These are phyloP conservation scores for Penicillium brevicompactum DNA, from an alignment of 2,329 filamentous ascomycete species.

Conservation along the genomic window DNA sequence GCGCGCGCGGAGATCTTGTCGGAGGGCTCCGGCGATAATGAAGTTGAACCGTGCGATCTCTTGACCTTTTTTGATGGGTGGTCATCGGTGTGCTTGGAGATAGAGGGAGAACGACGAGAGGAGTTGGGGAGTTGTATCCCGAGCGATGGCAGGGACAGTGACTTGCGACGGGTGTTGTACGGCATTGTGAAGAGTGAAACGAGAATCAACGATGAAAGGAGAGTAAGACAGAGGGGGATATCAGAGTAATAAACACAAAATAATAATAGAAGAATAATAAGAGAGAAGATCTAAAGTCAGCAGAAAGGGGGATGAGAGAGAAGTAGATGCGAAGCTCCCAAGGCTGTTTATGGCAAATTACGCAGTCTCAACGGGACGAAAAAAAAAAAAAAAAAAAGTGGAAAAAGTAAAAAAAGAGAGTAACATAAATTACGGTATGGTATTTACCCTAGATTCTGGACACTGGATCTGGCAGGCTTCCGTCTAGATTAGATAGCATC, in stretches of 20 bases:
- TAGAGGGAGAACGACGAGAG: conserved; percentile 61
- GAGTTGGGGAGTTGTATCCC: conserved; percentile 78
- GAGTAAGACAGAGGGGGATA: conserved; percentile 5
- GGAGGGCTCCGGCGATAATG: conserved; percentile 43
- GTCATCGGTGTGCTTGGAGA: conserved; percentile 63
- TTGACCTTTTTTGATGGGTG: conserved; percentile 71
- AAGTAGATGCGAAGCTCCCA: conserved; percentile 21
- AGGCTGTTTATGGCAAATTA: conserved; percentile 20
- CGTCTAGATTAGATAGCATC: conserved; percentile 21
- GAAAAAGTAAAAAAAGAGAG: background rate
- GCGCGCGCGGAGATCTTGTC: conserved; percentile 31
- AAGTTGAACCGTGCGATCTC: conserved; percentile 66
- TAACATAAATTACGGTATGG: conserved; percentile 1
- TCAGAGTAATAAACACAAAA: conserved; percentile 16
- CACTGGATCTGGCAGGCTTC: conserved; percentile 6
- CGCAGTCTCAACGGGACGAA: conserved; percentile 1
- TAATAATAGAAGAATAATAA: conserved; percentile 19
- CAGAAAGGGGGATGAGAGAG: conserved; percentile 18
- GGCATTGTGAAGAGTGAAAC: conserved; percentile 62
- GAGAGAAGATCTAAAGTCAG: conserved; percentile 14
- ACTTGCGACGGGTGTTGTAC: conserved; percentile 97
- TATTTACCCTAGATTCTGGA: conserved; percentile 12
- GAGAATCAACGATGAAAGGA: conserved; percentile 11
- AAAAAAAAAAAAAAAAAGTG: background rate
- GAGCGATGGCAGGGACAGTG: conserved; percentile 85